Evolutionary conservation across 2,329 filamentous ascomycete genomes (phyloP).

Genomic region (Diaporthe ilicicola): DNA sequence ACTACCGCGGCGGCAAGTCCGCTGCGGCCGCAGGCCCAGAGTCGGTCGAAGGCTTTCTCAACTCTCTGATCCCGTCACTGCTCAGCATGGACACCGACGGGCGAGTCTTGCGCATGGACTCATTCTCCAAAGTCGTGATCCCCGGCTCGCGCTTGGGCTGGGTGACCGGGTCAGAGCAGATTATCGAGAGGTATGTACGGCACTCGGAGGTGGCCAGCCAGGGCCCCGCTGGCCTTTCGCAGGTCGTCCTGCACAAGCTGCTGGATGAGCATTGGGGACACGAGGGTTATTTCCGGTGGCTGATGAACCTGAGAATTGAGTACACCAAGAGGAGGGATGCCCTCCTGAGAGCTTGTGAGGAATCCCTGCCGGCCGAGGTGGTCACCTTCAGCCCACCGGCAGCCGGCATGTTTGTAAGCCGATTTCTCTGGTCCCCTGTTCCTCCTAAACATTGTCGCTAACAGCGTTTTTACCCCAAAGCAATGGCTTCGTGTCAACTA

Average conservation of each 20-base stretch:
- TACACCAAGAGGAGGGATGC: conserved; percentile 84
- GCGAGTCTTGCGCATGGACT: conserved; percentile 89
- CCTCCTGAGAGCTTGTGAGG: conserved; percentile 82
- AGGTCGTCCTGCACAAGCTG: conserved; percentile 86
- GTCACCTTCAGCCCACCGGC: conserved; percentile 82
- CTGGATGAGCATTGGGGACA: conserved; percentile 96
- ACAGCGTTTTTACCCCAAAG: conserved; percentile 45
- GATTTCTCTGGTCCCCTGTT: neutral
- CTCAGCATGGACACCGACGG: conserved; percentile 86
- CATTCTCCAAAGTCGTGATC: conserved; percentile 89
- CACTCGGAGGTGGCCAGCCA: conserved; percentile 88
- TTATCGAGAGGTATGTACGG: conserved; percentile 82
- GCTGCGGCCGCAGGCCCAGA: conserved; percentile 63
- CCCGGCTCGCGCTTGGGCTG: conserved; percentile 86
- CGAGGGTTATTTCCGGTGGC: conserved; percentile 86
- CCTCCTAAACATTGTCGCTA: neutral
- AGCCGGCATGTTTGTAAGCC: conserved; percentile 93
- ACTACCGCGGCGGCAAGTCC: conserved; percentile 60
- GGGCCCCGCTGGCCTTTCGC: conserved; percentile 84
- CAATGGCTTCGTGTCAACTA: conserved; percentile 79
- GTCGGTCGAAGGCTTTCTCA: conserved; percentile 77
- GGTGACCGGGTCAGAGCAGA: conserved; percentile 86
- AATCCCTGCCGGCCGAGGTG: conserved; percentile 76
- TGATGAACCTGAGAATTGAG: conserved; percentile 80
- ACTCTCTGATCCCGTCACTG: conserved; percentile 75